Conservation (phyloP, 2,329 filamentous ascomycete genomes). For the Fusarium sp. region DNA sequence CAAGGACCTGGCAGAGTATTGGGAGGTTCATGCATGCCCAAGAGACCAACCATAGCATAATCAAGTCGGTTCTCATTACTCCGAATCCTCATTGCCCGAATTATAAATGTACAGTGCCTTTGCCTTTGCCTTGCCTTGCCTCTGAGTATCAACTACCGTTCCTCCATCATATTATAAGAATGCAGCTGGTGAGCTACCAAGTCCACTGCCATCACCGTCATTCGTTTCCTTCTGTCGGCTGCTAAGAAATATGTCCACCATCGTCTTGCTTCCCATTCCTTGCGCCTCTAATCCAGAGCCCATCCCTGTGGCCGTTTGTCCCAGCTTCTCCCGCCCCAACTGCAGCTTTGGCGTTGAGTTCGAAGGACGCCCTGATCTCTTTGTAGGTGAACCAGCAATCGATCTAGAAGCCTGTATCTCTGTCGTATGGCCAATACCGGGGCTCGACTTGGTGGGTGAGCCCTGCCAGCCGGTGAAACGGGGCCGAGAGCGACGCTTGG, state of each 20-base stretch:
- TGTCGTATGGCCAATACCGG: constrained; percentile 29
- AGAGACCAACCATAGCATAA: background rate
- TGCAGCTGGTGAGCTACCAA: constrained; percentile 44
- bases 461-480: constrained; percentile 30
- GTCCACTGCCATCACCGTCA: constrained; percentile 49
- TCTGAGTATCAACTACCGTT: background rate
- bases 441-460: constrained; percentile 48
- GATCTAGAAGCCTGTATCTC: constrained; percentile 28
- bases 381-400: constrained; percentile 12
- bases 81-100: background rate
- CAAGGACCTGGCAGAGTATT: constrained; percentile 51
- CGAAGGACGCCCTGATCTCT: constrained; percentile 3
- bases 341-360: constrained; percentile 11
- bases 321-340: constrained; percentile 23
- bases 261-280: constrained; percentile 60
- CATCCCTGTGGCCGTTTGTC: background rate
- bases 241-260: constrained; percentile 67
- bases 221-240: constrained; percentile 59
- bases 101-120: background rate
- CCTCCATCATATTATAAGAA: background rate
- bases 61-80: background rate
- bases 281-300: constrained; percentile 47
- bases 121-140: background rate
- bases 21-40: constrained; percentile 59
- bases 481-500: constrained; percentile 38